Conservation (phyloP, 805 yeast genomes). For the Starmerella bacillaris region DNA sequence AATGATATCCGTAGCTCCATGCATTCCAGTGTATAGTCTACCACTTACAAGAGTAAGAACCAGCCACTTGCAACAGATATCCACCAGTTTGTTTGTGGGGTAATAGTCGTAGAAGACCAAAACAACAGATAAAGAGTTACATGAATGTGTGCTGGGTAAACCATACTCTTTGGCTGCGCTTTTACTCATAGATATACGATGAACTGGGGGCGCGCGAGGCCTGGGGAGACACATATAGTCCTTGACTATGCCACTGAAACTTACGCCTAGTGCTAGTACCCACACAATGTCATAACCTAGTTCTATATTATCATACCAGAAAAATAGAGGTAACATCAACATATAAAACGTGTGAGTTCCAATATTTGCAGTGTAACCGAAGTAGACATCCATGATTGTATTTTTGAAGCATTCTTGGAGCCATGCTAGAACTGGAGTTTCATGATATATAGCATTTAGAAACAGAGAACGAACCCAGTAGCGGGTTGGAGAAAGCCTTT, state of each 20-base stretch:
- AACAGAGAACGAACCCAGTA: constrained; percentile 32
- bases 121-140: constrained; percentile 77
- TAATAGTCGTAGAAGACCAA: constrained; percentile 25
- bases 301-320: constrained; percentile 54
- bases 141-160: constrained; percentile 84
- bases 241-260: constrained; percentile 52
- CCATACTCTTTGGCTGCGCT: constrained; percentile 89
- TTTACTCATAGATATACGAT: constrained; percentile 75
- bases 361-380: constrained; percentile 71
- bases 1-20: constrained; percentile 64
- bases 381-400: constrained; percentile 46
- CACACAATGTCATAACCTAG: constrained; percentile 43
- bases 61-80: constrained; percentile 26
- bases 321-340: constrained; percentile 64
- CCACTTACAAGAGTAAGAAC: constrained; percentile 55
- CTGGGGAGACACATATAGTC: constrained; percentile 82
- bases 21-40: constrained; percentile 92
- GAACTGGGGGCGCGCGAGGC: constrained; percentile 81
- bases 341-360: constrained; percentile 93
- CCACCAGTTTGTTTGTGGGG: constrained; percentile 2
- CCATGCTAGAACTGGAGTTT: constrained; percentile 37
- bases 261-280: constrained; percentile 44
- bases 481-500: constrained; percentile 34
- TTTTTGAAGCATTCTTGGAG: constrained; percentile 38
- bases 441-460: constrained; percentile 41